These are phyloP conservation scores for Arabidopsis arenosa DNA, from an alignment of 345 rosid genomes.

Conservation along the genomic window DNA sequence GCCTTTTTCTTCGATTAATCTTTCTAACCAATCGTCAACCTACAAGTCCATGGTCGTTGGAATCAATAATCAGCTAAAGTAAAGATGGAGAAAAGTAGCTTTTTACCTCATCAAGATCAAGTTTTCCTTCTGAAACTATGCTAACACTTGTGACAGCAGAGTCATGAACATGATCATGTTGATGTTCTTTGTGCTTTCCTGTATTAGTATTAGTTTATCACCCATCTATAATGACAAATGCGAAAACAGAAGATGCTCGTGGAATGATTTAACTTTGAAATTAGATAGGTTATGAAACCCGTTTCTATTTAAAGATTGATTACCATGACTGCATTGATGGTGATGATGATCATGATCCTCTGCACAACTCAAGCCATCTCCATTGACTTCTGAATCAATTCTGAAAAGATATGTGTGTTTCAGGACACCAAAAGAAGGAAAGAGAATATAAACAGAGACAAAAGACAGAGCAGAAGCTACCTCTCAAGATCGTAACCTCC, in stretches of 20 bases:
- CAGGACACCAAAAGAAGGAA: neutral
- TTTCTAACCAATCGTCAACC: conserved; percentile 10
- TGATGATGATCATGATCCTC: conserved; percentile 49
- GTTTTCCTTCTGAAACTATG: conserved; percentile 69
- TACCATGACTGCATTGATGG: conserved; percentile 53
- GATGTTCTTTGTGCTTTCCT: conserved; percentile 53
- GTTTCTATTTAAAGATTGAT: neutral
- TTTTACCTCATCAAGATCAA: conserved; percentile 78
- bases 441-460: neutral
- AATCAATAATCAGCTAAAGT: neutral
- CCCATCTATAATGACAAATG: neutral
- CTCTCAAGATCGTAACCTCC: conserved; percentile 85
- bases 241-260: neutral
- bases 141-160: conserved; percentile 74
- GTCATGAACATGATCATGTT: conserved; percentile 71
- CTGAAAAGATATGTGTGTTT: conserved; percentile 46
- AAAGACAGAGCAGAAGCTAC: conserved; percentile 37
- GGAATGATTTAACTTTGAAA: neutral
- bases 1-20: conserved; percentile 10
- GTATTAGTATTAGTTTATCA: neutral
- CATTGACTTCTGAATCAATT: conserved; percentile 61
- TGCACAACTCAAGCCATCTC: conserved; percentile 45
- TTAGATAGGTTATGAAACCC: neutral
- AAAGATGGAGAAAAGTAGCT: neutral
- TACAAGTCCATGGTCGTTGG: neutral